phyloP scores from a whole-genome alignment of 148 eudicot species.

The Cornus controversa region DNA sequence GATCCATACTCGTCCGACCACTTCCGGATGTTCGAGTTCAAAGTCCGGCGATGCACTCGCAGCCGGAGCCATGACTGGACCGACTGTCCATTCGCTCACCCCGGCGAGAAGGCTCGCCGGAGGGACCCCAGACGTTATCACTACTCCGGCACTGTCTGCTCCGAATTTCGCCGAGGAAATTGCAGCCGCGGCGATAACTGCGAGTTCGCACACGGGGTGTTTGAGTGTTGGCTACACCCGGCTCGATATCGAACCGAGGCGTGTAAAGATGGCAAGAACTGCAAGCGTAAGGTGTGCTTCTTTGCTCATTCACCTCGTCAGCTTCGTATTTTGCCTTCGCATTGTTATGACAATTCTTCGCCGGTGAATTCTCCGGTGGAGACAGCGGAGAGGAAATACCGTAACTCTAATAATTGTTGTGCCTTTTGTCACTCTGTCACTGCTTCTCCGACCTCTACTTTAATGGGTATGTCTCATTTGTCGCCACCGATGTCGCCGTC shows the following conservation, averaged over 20 bases:
- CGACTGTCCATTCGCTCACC: slow-evolving; percentile 86
- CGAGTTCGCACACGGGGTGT: slow-evolving; percentile 82
- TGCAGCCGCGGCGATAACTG: slow-evolving; percentile 69
- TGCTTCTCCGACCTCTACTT: slow-evolving; percentile 64
- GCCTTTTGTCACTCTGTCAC: slow-evolving; percentile 40
- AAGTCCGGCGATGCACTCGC: slow-evolving; percentile 80
- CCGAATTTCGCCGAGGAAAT: slow-evolving; percentile 63
- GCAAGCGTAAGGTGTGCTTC: slow-evolving; percentile 78
- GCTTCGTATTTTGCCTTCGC: slow-evolving; percentile 47
- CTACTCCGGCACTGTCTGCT: slow-evolving; percentile 69
- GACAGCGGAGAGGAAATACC: slow-evolving; percentile 10
- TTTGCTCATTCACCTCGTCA: slow-evolving; percentile 72
- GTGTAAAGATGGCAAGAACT: slow-evolving; percentile 73
- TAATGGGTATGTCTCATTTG: slow-evolving; percentile 32
- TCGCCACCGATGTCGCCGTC: slow-evolving; percentile 54
- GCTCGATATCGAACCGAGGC: slow-evolving; percentile 77
- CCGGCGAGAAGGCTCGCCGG: slow-evolving; percentile 87
- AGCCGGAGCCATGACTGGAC: slow-evolving; percentile 92
- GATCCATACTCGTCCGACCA: slow-evolving; percentile 78
- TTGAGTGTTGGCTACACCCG: slow-evolving; percentile 90
- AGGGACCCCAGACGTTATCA: slow-evolving; percentile 67
- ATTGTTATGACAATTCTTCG: background rate
- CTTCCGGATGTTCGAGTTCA: slow-evolving; percentile 86
- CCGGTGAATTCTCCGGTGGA: slow-evolving; percentile 13
- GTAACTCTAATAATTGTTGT: slow-evolving; percentile 31